Conservation (phyloP, 345 rosid genomes). For the Adansonia digitata region DNA sequence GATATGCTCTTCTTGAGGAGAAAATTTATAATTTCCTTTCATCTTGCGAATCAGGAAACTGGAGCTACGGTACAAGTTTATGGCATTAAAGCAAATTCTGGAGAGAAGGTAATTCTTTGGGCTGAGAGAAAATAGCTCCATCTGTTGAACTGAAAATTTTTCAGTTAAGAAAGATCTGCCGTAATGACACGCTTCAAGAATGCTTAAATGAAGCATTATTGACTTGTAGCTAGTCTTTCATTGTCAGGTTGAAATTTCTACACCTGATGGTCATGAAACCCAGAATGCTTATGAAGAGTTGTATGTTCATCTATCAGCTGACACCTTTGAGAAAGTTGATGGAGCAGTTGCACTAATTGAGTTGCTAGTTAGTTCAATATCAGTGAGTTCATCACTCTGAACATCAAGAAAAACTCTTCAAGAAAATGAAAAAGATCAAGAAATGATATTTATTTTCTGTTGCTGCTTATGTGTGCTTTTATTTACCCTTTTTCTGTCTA, state of each 20-base stretch:
- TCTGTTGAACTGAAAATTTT: background rate
- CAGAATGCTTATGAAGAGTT: conserved; percentile 54
- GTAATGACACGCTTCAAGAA: conserved; percentile 12
- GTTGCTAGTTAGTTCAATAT: conserved; percentile 66
- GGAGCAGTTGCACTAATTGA: conserved; percentile 78
- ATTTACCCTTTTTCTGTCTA: background rate
- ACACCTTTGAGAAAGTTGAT: conserved; percentile 83
- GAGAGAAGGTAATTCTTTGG: conserved; percentile 58
- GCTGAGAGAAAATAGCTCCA: background rate
- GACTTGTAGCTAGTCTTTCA: background rate
- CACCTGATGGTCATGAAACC: conserved; percentile 48
- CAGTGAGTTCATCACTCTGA: conserved; percentile 51
- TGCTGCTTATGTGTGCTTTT: background rate
- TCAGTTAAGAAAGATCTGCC: background rate
- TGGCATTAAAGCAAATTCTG: conserved; percentile 49
- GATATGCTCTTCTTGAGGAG: background rate
- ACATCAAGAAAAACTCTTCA: background rate
- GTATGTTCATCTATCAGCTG: conserved; percentile 65
- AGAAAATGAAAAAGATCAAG: background rate
- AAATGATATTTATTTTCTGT: background rate
- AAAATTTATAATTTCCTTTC: background rate
- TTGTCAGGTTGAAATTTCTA: conserved; percentile 67
- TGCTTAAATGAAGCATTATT: background rate
- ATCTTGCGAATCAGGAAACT: conserved; percentile 60
- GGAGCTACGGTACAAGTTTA: conserved; percentile 64